Evolutionary conservation across 2,329 filamentous ascomycete genomes (phyloP), one percentile per base, ranked within the genome.

Genomic region (Sporothrix luriei): DNA sequence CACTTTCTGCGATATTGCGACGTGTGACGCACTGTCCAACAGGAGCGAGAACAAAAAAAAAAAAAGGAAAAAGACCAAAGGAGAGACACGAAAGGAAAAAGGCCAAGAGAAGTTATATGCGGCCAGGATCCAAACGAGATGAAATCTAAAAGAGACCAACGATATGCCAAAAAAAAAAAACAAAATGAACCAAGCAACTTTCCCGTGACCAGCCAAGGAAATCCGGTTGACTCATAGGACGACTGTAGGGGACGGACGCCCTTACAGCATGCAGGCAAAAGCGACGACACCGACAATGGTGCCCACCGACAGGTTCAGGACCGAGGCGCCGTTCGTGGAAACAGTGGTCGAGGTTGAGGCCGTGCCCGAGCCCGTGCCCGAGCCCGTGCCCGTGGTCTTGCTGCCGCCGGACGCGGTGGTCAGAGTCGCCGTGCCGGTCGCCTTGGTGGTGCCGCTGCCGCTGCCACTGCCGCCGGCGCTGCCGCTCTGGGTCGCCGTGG

Each of bases 401-500:
- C 40, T 43, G 40, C 40, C 40, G 40, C 40, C 40, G 9, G 40
- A 3, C 3, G 21, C 21, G 29, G 55, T 40, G 7, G 51, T 54
- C 11, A 11, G 4, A n/a, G 29, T 33, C 2, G 38, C 55, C 2
- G 38, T 14, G 40, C 38, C 57, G n/a, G 11, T n/a, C 21, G 57
- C 21, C 24, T 46, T 48, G 61, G 40, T 29, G 59, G 40, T 43
- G 40, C 40, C 2, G 40, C 40, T 13, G 62, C 24, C 48, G 19
- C 16, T 57, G 40, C 16, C 13, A 46, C 14, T 49, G 61, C 43
- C 46, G 38, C 5, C 38, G 38, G 10, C 38, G 9, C 72, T 66
- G 68, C 70, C 69, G 52, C 68, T 66, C 62, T 73, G 69, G 61
- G 61, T 43, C 61, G 72, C 52, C 40, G 72, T 73, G 29, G 72